phyloP scores from a whole-genome alignment of 768 basidiomycete genomes.

The Lyophyllum shimeji region DNA sequence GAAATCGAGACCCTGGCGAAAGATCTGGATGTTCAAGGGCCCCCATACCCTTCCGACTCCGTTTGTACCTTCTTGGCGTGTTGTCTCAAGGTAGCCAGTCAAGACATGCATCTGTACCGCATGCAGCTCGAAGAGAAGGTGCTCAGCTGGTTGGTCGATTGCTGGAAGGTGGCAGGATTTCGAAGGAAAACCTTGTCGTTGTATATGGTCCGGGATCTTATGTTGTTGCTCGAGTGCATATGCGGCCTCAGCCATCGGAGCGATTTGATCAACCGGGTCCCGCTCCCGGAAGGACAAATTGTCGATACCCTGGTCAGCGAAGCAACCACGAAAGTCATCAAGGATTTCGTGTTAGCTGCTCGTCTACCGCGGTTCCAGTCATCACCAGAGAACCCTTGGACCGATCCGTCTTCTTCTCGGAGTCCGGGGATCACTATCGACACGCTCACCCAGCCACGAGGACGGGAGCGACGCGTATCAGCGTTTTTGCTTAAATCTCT shows the following conservation, averaged over 20 bases:
- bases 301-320: conserved; percentile 63
- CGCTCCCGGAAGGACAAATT: conserved; percentile 70
- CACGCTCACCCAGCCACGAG: conserved; percentile 43
- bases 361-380: conserved; percentile 46
- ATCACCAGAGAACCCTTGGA: background rate
- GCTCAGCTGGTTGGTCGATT: conserved; percentile 75
- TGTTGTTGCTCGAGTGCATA: conserved; percentile 62
- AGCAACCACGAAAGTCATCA: conserved; percentile 53
- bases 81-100: conserved; percentile 68
- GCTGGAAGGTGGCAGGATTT: conserved; percentile 52
- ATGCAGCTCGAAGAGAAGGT: conserved; percentile 89
- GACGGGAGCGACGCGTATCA: conserved; percentile 62
- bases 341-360: conserved; percentile 70
- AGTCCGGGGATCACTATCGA: conserved; percentile 10
- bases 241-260: conserved; percentile 53
- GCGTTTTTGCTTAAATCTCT: conserved; percentile 63
- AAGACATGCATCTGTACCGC: conserved; percentile 81
- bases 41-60: conserved; percentile 82
- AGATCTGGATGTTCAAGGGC: conserved; percentile 90
- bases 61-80: conserved; percentile 81
- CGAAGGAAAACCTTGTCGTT: conserved; percentile 45
- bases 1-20: conserved; percentile 81
- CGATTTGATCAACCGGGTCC: conserved; percentile 43
- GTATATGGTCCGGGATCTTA: conserved; percentile 58
- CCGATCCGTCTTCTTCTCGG: background rate